These are phyloP conservation scores for Hirsutella thompsonii DNA, from an alignment of 2,329 filamentous ascomycete species.

Conservation along the genomic window DNA sequence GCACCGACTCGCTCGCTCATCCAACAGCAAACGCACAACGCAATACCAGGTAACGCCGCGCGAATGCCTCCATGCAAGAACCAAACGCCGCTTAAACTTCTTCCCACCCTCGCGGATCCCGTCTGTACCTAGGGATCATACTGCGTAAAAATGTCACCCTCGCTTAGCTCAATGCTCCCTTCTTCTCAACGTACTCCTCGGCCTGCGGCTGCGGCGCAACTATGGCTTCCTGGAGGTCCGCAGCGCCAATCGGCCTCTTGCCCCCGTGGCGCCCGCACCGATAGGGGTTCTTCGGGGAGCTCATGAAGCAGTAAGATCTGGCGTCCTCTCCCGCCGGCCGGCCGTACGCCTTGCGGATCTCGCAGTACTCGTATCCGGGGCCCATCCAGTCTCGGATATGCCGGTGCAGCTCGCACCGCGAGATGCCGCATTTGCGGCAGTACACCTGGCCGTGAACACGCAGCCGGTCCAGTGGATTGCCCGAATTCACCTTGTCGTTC, in stretches of 20 bases:
- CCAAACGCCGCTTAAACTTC: too few species aligned
- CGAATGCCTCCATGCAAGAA: too few species aligned
- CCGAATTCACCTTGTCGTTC: background rate
- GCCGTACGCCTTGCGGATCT: slow-evolving; percentile 44
- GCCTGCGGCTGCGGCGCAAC: background rate
- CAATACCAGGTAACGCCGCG: too few species aligned
- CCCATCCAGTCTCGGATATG: slow-evolving; percentile 50
- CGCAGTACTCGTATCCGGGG: slow-evolving; percentile 43
- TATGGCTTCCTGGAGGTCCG: too few species aligned
- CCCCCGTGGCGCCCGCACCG: slow-evolving; percentile 43
- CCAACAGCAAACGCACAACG: too few species aligned
- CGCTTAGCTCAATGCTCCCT: too few species aligned
- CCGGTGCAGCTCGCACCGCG: slow-evolving; percentile 49
- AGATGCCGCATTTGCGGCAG: slow-evolving; percentile 49
- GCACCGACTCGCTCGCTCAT: too few species aligned
- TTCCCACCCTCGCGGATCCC: too few species aligned
- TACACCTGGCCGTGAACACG: slow-evolving; percentile 45
- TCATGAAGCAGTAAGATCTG: slow-evolving; percentile 42
- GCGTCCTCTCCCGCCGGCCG: slow-evolving; percentile 30
- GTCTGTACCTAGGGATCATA: too few species aligned
- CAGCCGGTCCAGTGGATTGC: slow-evolving; percentile 27
- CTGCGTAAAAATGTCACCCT: too few species aligned
- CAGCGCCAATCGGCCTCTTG: slow-evolving; percentile 8
- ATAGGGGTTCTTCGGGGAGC: slow-evolving; percentile 43
- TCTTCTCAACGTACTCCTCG: background rate